Percentiles rank a stretch among this genome's conserved stretches.
Evolutionary conservation across 352 stramenopile species (phyloP).

Genomic region (Phytophthora lateralis): DNA sequence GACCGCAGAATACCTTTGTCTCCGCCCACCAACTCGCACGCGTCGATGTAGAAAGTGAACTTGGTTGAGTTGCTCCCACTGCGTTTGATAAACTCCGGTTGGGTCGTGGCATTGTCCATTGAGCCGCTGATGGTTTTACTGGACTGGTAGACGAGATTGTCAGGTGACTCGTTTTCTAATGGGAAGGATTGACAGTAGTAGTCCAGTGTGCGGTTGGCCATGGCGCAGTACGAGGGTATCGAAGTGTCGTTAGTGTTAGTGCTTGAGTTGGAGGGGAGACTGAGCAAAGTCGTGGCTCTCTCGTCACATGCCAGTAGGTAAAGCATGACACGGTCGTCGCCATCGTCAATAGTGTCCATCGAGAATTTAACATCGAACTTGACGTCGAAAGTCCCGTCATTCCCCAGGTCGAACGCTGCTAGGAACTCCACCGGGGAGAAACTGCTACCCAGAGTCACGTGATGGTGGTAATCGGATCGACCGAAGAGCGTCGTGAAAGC

Average conservation of each 20-base stretch:
- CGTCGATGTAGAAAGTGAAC: slow-evolving; percentile 58
- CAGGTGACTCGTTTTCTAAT: slow-evolving; percentile 36
- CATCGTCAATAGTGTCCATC: slow-evolving; percentile 31
- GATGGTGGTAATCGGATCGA: slow-evolving; percentile 17
- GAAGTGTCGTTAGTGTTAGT: background rate
- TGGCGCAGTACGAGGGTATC: slow-evolving; percentile 45
- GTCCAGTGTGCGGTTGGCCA: slow-evolving; percentile 51
- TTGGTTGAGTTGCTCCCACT: slow-evolving; percentile 25
- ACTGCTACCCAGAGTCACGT: slow-evolving; percentile 23
- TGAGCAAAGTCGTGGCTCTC: slow-evolving; percentile 21
- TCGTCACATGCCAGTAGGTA: slow-evolving; percentile 57
- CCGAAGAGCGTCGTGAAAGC: slow-evolving; percentile 21
- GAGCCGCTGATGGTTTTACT: slow-evolving; percentile 26
- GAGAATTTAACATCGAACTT: slow-evolving; percentile 40
- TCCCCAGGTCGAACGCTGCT: slow-evolving; percentile 39
- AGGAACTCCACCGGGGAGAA: slow-evolving; percentile 31
- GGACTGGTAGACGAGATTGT: slow-evolving; percentile 41
- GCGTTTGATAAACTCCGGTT: slow-evolving; percentile 11
- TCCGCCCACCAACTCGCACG: slow-evolving; percentile 57
- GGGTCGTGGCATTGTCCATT: slow-evolving; percentile 10
- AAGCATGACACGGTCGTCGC: slow-evolving; percentile 49
- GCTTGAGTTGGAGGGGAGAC: slow-evolving; percentile 6
- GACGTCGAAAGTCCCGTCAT: slow-evolving; percentile 30
- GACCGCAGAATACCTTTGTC: slow-evolving; percentile 45
- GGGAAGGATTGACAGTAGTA: slow-evolving; percentile 57